phyloP scores from a whole-genome alignment of 225 moss, liverwort and hornwort species.

The Lunularia cruciata region DNA sequence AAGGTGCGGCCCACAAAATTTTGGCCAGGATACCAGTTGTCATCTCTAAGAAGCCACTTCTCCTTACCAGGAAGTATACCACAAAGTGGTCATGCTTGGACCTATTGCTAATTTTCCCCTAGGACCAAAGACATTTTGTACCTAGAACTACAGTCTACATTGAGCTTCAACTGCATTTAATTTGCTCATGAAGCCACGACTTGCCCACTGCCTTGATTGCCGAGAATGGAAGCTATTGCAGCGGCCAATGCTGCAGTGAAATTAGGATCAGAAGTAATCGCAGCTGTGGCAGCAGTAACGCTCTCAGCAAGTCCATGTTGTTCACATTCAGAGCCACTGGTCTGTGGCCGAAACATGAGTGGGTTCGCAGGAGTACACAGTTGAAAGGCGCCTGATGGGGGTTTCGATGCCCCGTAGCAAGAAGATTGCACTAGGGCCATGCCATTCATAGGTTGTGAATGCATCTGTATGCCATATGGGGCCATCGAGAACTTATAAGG shows the following conservation, averaged over 20 bases:
- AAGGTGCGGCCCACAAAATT: too few relatives aligned
- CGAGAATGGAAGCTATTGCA: conserved; percentile 78
- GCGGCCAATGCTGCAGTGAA: conserved; percentile 84
- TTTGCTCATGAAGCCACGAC: conserved; percentile 3
- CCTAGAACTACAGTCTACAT: too few relatives aligned
- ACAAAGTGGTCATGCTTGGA: too few relatives aligned
- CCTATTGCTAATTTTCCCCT: too few relatives aligned
- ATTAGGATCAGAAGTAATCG: conserved; percentile 82
- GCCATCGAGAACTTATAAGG: conserved; percentile 23
- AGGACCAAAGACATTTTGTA: too few relatives aligned
- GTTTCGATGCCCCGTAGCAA: conserved; percentile 21
- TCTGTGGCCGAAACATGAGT: conserved; percentile 32
- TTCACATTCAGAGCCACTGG: conserved; percentile 28
- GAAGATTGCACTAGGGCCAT: conserved; percentile 26
- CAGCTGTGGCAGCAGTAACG: conserved; percentile 73
- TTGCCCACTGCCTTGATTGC: conserved; percentile 24
- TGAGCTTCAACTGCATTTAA: too few relatives aligned
- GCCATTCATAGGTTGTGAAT: conserved; percentile 16
- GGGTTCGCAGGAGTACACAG: conserved; percentile 32
- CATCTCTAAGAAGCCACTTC: too few relatives aligned
- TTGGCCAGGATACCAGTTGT: too few relatives aligned
- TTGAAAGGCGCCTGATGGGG: conserved; percentile 29
- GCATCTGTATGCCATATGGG: conserved; percentile 42
- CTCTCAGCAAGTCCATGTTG: conserved; percentile 51
- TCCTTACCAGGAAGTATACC: too few relatives aligned